A percentile compares a stretch with the other conserved stretches of the same genome.
phyloP scores from a whole-genome alignment of 164 flowering plant species.

The Magnolia kwangsiensis region DNA sequence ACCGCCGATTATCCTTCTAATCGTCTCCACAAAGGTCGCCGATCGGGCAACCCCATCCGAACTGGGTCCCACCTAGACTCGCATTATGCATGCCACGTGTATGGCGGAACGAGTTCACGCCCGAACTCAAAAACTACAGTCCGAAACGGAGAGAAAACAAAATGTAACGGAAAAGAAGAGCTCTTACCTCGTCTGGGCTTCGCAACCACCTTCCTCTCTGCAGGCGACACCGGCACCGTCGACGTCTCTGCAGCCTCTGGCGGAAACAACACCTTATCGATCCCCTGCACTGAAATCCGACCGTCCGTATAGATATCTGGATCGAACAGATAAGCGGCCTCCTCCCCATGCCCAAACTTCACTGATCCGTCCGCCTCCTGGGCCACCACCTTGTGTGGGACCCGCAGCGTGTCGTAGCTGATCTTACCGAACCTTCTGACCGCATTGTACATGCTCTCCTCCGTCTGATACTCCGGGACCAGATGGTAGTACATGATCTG shows the following conservation, averaged over 20 bases:
- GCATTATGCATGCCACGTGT: no score
- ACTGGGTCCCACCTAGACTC: no score
- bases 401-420: conserved; percentile 52
- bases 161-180: background rate
- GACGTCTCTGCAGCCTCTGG: conserved; percentile 22
- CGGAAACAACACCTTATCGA: conserved; percentile 71
- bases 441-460: conserved; percentile 87
- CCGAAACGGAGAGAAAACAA: background rate
- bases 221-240: conserved; percentile 10
- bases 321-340: conserved; percentile 62
- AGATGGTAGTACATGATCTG: conserved; percentile 74
- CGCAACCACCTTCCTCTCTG: conserved; percentile 24
- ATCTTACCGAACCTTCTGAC: conserved; percentile 76
- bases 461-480: conserved; percentile 82
- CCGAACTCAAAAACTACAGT: background rate
- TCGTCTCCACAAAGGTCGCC: no score
- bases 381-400: conserved; percentile 61
- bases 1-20: no score
- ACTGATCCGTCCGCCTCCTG: conserved; percentile 82
- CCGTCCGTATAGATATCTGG: conserved; percentile 84
- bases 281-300: conserved; percentile 78
- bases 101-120: no score
- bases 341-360: conserved; percentile 58
- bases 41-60: no score
- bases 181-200: conserved; percentile 53